A percentile compares a stretch with the other conserved stretches of the same genome.
Evolutionary conservation across 805 yeast genomes (phyloP).

Genomic region (Pichia cabralensis): DNA sequence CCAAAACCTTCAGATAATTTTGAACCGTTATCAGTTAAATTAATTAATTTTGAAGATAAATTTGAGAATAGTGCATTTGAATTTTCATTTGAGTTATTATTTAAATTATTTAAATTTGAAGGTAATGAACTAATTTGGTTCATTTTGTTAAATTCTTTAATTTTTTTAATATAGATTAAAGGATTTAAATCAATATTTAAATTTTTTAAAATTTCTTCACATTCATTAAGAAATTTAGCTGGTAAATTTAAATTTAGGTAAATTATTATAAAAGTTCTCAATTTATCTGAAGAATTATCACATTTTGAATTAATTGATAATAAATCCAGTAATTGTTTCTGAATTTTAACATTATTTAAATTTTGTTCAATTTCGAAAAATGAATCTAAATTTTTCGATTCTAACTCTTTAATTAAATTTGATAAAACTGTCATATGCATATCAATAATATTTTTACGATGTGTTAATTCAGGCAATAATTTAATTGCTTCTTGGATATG

Average conservation of each 20-base stretch:
- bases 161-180: conserved; percentile 63
- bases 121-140: conserved; percentile 20
- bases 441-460: conserved; percentile 79
- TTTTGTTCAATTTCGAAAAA: conserved; percentile 92
- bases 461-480: conserved; percentile 84
- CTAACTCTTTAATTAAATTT: conserved; percentile 69
- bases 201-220: conserved; percentile 49
- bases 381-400: conserved; percentile 79
- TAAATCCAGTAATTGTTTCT: conserved; percentile 49
- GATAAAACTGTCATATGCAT: conserved; percentile 96
- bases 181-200: conserved; percentile 55
- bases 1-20: conserved; percentile 83
- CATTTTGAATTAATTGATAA: conserved; percentile 43
- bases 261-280: conserved; percentile 81
- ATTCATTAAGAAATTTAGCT: conserved; percentile 40
- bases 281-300: conserved; percentile 55
- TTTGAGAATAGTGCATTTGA: conserved; percentile 52
- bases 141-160: conserved; percentile 66
- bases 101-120: conserved; percentile 18
- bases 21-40: conserved; percentile 57
- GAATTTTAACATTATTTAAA: conserved; percentile 49
- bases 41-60: conserved; percentile 66
- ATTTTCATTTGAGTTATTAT: conserved; percentile 17
- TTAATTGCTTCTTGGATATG: conserved; percentile 81
- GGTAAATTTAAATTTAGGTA: conserved; percentile 46